Percentiles rank a stretch among this genome's conserved stretches.
Evolutionary conservation across 2,329 filamentous ascomycete species (phyloP).

Genomic region (Arthroderma uncinatum): DNA sequence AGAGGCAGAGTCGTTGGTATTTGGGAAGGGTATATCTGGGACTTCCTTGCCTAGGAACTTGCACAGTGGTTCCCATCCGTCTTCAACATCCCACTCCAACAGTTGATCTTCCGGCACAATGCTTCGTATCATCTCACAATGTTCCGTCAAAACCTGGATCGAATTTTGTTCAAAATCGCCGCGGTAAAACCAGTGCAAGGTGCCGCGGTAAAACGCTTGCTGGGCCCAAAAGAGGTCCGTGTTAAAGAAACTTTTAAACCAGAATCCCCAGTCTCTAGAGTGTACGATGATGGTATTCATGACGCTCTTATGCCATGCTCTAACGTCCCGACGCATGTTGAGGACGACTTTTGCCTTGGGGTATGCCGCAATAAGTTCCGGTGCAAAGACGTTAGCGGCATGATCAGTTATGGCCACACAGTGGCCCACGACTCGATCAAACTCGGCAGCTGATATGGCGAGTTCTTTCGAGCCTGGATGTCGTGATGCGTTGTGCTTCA

Average conservation of each 20-base stretch:
- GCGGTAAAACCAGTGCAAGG: neutral
- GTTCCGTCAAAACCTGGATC: slow-evolving; percentile 23
- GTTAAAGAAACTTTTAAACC: neutral
- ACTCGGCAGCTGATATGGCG: neutral
- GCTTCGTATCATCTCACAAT: slow-evolving; percentile 43
- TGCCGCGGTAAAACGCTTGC: neutral
- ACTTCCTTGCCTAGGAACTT: slow-evolving; percentile 29
- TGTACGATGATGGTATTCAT: slow-evolving; percentile 23
- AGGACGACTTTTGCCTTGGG: slow-evolving; percentile 62
- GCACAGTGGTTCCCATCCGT: slow-evolving; percentile 39
- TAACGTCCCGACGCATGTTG: slow-evolving; percentile 50
- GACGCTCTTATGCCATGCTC: slow-evolving; percentile 43
- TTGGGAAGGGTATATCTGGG: slow-evolving; percentile 28
- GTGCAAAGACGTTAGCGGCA: slow-evolving; percentile 56
- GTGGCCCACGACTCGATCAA: neutral
- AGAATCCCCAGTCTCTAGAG: neutral
- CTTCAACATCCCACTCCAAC: slow-evolving; percentile 44
- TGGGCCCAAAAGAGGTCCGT: slow-evolving; percentile 1
- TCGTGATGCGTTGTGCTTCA: slow-evolving; percentile 19
- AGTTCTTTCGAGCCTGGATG: neutral
- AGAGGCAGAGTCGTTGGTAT: slow-evolving; percentile 18
- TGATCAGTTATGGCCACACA: slow-evolving; percentile 53
- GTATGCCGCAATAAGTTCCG: slow-evolving; percentile 60
- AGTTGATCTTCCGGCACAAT: slow-evolving; percentile 40
- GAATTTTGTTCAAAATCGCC: neutral